A percentile compares a stretch with the other conserved stretches of the same genome.
phyloP scores from a whole-genome alignment of 108 stramenopile genomes.

The Phaeodactylum tricornutum region DNA sequence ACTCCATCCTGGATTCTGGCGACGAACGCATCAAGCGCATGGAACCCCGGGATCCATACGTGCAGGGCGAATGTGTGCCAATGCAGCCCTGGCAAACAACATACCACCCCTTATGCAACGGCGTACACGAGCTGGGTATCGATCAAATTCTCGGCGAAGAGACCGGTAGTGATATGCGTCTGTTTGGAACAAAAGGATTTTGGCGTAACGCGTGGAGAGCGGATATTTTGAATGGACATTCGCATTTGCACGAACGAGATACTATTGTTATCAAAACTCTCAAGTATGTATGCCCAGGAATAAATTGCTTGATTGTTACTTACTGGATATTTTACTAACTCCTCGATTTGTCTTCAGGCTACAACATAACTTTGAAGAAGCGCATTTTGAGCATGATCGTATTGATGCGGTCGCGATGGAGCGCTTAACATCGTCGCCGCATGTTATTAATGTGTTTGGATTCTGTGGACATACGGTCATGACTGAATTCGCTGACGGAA shows the following conservation, averaged over 20 bases:
- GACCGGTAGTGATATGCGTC: constrained; percentile 6
- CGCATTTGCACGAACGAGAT: constrained; percentile 14
- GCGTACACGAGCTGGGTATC: constrained; percentile 50
- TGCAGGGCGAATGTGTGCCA: constrained; percentile 53
- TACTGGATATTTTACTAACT: not conserved
- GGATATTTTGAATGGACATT: constrained; percentile 12
- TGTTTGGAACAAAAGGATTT: constrained; percentile 61
- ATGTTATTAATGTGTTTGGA: constrained; percentile 65
- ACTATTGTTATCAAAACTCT: constrained; percentile 47
- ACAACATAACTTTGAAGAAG: constrained; percentile 70
- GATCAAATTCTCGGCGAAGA: constrained; percentile 10
- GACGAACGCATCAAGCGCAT: constrained; percentile 36
- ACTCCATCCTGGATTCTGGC: constrained; percentile 37
- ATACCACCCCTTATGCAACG: constrained; percentile 56
- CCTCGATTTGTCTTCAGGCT: not conserved
- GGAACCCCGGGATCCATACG: constrained; percentile 41
- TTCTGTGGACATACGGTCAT: constrained; percentile 67
- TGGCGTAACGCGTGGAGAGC: constrained; percentile 70
- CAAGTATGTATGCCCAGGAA: constrained; percentile 32
- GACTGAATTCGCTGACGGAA: constrained; percentile 62
- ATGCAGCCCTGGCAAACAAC: constrained; percentile 78
- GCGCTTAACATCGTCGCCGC: constrained; percentile 55
- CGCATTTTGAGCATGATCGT: constrained; percentile 72
- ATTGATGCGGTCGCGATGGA: constrained; percentile 74
- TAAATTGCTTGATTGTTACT: not conserved